Conservation (phyloP, 1,284 basidiomycete species). For the Phellopilus nigrolimitatus region DNA sequence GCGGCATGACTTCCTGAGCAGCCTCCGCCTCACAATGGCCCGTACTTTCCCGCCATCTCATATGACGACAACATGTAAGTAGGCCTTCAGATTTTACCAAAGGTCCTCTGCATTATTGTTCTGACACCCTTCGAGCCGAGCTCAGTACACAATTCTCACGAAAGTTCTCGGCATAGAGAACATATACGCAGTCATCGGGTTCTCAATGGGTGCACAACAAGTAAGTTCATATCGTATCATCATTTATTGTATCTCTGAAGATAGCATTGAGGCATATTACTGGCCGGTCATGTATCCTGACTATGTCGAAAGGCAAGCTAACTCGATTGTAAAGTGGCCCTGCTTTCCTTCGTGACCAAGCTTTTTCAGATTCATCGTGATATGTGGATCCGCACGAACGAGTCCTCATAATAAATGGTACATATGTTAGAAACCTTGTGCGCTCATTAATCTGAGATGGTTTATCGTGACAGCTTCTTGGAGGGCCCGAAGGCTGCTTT, state of each 20-base stretch:
- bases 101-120: neutral
- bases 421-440: too few species aligned
- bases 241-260: neutral
- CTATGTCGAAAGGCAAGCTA: conserved; percentile 43
- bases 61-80: conserved; percentile 30
- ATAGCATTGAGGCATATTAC: conserved; percentile 43
- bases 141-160: conserved; percentile 30
- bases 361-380: conserved; percentile 40
- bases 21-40: conserved; percentile 31
- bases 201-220: conserved; percentile 32
- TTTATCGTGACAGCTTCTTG: conserved; percentile 39
- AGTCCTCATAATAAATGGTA: conserved; percentile 58
- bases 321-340: conserved; percentile 11
- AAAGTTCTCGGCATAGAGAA: conserved; percentile 26
- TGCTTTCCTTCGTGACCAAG: neutral
- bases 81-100: neutral
- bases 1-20: conserved; percentile 10
- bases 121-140: conserved; percentile 19
- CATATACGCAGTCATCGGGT: conserved; percentile 29
- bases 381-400: conserved; percentile 58
- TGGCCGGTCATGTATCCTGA: conserved; percentile 60
- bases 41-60: conserved; percentile 31
- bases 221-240: conserved; percentile 17
- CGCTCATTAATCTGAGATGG: neutral
- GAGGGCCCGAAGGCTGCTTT: conserved; percentile 57